Conservation (phyloP, 2,329 filamentous ascomycete genomes). For the Alternaria angustiovoidea region DNA sequence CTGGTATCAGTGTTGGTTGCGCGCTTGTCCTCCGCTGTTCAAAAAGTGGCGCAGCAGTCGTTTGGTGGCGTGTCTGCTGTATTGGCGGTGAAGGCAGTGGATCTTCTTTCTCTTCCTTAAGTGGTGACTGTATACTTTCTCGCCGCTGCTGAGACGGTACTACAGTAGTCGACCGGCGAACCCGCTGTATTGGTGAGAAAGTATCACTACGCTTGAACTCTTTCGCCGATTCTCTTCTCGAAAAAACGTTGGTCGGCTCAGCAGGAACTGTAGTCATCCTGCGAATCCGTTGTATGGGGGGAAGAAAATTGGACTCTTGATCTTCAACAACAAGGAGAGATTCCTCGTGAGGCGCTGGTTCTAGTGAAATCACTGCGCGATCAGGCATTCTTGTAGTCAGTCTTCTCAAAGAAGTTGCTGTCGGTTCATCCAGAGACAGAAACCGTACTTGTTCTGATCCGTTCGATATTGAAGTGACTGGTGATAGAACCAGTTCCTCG, state of each 20-base stretch:
- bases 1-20: neutral
- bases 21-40: neutral
- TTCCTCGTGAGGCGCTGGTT: neutral
- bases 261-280: neutral
- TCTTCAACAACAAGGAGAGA: neutral
- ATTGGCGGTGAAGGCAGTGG: neutral
- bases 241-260: neutral
- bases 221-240: neutral
- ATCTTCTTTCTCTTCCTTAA: neutral
- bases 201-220: neutral
- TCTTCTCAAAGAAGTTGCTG: neutral
- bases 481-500: neutral
- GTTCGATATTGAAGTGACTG: neutral
- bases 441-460: neutral
- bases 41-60: neutral
- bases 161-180: neutral
- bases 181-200: neutral
- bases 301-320: neutral
- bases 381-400: neutral
- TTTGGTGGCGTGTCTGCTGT: neutral
- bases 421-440: neutral
- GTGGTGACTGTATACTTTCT: neutral
- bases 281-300: neutral
- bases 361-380: neutral
- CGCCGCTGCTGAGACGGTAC: neutral